Evolutionary conservation across 106 monocot genomes (phyloP), one percentile per base, ranked within the genome.

Genomic region (Phalaenopsis equestris): DNA sequence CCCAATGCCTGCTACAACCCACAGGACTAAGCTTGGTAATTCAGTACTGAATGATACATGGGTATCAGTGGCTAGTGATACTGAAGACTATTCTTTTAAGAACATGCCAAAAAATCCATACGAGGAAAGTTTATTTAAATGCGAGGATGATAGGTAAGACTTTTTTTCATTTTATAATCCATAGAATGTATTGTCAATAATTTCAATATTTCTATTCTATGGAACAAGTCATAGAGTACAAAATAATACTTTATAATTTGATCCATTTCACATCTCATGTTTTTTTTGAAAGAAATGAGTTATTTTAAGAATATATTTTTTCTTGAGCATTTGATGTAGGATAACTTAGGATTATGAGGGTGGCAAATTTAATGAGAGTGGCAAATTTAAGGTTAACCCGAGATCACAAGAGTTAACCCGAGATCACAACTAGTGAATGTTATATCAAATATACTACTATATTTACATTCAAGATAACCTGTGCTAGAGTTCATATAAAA

Each of bases 71-170:
- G 85, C 89, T 30, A 85, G 82, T 19, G 85, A 86, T 48, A 85
- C 82, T 81, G 89, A 90, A 73, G 89, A 90, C 43, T 87, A 87
- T 76, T 88, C 88, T 72, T 90, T 83, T 6, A 90, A 90, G 68
- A 84, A 85, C 78, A 87, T 83, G 87, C 79, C 82, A 30, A 89
- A 86, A 82, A 89, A 82, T 82, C 84, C 86, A 73, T 89, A 89
- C 56, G 86, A 87, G 75, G 87, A 90, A 84, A 90, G 83, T 68
- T 80, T 90, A 58, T 87, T 90, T 43, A 43, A 43, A 52, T 52
- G 52, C n/a, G n/a, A n/a, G n/a, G 89, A 90, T 85, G 89, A 87
- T 75, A 80, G 86, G 89, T 75, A 17, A 2, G 41, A 9, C 47
- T 49, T 56, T 37, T 70, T 68, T 18, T 49, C 42, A 43, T 42